A percentile compares a stretch with the other conserved stretches of the same genome.
phyloP scores from a whole-genome alignment of 2,329 filamentous ascomycete species.

The Alternaria panax region DNA sequence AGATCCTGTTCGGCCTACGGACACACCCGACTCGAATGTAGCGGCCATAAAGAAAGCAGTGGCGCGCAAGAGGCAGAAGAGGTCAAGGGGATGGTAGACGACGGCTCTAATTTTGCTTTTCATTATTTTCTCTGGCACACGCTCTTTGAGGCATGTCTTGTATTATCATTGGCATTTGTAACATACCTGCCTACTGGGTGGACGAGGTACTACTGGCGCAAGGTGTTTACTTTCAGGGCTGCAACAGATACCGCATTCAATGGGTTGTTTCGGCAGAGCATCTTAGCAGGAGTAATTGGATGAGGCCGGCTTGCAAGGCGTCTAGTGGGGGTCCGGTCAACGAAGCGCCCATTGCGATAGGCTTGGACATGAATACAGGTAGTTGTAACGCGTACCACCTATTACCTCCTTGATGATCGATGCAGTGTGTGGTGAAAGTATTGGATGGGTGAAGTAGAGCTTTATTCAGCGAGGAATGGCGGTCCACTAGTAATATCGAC shows the following conservation, averaged over 20 bases:
- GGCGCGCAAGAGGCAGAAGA: constrained; percentile 42
- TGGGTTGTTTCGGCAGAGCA: constrained; percentile 21
- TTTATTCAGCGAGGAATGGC: neutral
- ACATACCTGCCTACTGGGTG: constrained; percentile 22
- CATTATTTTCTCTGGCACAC: constrained; percentile 15
- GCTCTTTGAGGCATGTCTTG: constrained; percentile 19
- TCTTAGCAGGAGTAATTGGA: constrained; percentile 29
- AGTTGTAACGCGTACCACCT: neutral
- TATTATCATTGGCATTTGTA: constrained; percentile 31
- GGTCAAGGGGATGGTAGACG: constrained; percentile 33
- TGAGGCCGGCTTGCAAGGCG: constrained; percentile 8
- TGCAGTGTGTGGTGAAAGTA: neutral
- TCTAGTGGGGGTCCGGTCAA: constrained; percentile 15
- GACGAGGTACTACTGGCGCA: constrained; percentile 24
- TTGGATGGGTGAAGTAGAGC: neutral
- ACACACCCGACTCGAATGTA: constrained; percentile 33
- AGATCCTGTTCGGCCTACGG: constrained; percentile 39
- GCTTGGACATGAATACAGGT: constrained; percentile 9
- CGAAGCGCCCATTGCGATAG: constrained; percentile 5
- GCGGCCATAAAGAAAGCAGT: constrained; percentile 38
- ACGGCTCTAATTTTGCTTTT: constrained; percentile 3
- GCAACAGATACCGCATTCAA: constrained; percentile 8
- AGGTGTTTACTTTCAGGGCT: constrained; percentile 9
- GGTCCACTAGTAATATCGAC: constrained; percentile 5
- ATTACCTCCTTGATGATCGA: neutral